Base-by-base conservation (phyloP, 352 stramenopile genomes). In the Phytophthora uliginosa region DNA sequence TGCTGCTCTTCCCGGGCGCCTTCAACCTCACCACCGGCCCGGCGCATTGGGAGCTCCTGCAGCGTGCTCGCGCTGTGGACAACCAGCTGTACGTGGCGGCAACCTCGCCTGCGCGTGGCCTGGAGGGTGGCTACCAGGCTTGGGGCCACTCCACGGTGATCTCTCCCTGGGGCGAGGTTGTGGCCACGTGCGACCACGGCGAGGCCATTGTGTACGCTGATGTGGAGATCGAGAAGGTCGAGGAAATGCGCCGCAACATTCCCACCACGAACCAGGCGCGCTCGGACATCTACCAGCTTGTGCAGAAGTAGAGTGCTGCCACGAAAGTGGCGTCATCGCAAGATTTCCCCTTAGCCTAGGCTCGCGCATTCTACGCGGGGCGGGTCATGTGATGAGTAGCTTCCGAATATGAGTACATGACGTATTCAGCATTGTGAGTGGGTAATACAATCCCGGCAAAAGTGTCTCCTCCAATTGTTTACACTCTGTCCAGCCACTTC, bases 11-110 rank as follows among this genome's bases (percentile, higher is more conserved):
- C 77, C 91, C 91, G 1, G 89, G 91, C 17, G 90, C 89, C 10
- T 96, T 96, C 76, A 97, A 96, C 75, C 83, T 97, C 70, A 96
- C 91, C 58, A 96, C 89, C 0, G 98, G 98, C 2, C 98, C 98
- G 4, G 94, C 97, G 0, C 98, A 99, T 81, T 99, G 98, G 98
- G 97, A 99, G 69, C 85, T 99, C 20, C 86, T 99, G 40, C 97
- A 99, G 84, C 87, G 98, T 40, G 98, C 90, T 13, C 89, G 98
- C 28, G 98, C 98, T 3, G 88, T 97, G 47, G 91, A 97, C 74
- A 95, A 96, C 68, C 96, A 99, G 81, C 94, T 98, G 45, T 99
- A 97, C 81, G 98, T 99, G 17, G 85, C 98, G 4, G 97, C 95
- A 10, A 96, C 95, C 5, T 99, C 97, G 63, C 98, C 98, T 38